Conservation (phyloP, 768 basidiomycete species). For the Termitomyces sp. region DNA sequence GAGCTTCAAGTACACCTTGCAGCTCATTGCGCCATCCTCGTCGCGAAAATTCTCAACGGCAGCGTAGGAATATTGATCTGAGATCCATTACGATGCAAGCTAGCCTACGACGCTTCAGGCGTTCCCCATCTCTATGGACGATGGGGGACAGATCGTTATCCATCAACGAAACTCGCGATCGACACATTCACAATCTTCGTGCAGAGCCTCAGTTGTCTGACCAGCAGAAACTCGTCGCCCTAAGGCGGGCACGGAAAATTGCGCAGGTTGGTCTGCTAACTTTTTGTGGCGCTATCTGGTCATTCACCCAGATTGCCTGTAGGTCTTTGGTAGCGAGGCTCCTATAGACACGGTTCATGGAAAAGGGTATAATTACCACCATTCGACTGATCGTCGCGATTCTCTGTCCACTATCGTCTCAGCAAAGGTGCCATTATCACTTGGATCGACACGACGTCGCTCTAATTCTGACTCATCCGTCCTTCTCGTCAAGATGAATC, state of each 20-base stretch:
- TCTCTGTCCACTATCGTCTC: constrained; percentile 9
- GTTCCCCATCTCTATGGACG: constrained; percentile 11
- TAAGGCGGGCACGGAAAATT: constrained; percentile 49
- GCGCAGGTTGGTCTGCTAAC: constrained; percentile 33
- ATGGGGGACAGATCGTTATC: background rate
- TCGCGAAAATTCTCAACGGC: background rate
- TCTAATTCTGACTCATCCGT: constrained; percentile 12
- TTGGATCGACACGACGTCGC: constrained; percentile 4
- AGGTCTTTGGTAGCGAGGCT: constrained; percentile 51
- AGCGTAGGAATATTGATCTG: constrained; percentile 11
- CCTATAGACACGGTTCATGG: constrained; percentile 34
- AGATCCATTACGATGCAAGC: constrained; percentile 8
- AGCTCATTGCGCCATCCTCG: background rate
- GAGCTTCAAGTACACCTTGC: background rate
- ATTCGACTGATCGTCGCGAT: constrained; percentile 3
- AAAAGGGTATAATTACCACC: background rate
- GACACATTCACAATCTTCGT: constrained; percentile 3
- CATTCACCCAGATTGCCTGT: background rate
- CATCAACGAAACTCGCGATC: background rate
- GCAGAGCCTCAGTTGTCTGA: constrained; percentile 11
- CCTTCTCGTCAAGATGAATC: background rate
- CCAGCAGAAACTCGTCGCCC: constrained; percentile 32
- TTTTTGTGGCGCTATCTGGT: background rate
- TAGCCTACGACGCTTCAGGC: constrained; percentile 13
- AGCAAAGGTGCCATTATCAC: background rate